These are phyloP conservation scores for Arctium minus DNA, from an alignment of 129 eudicot genomes.

Conservation along the genomic window DNA sequence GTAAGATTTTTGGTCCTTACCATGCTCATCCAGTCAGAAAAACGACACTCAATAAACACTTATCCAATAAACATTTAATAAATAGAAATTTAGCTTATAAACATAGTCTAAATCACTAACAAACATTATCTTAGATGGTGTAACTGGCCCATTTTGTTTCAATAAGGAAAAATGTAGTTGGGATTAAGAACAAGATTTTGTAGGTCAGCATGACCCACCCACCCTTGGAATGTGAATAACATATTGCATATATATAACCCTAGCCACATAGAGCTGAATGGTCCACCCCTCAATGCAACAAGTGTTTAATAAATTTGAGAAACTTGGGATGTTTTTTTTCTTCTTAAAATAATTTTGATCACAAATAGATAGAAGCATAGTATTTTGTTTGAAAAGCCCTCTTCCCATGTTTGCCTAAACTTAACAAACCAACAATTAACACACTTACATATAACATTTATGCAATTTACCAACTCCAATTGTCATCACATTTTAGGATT, in stretches of 20 bases:
- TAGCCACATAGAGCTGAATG: neutral
- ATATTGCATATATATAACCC: neutral
- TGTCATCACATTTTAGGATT: slow-evolving; percentile 10
- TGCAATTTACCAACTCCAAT: neutral
- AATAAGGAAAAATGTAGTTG: neutral
- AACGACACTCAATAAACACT: neutral
- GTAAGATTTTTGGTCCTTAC: neutral
- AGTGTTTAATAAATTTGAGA: neutral
- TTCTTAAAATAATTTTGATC: neutral
- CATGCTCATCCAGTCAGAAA: neutral
- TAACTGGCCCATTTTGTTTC: neutral
- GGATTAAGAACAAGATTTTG: slow-evolving; percentile 10
- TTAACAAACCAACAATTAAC: slow-evolving; percentile 8
- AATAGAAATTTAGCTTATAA: too few species aligned
- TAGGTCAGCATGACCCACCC: slow-evolving; percentile 6
- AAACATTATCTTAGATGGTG: neutral
- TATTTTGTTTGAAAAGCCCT: neutral
- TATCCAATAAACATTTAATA: neutral
- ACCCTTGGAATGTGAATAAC: neutral
- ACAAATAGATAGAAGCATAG: neutral
- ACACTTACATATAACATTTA: neutral
- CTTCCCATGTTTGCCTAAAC: slow-evolving; percentile 20
- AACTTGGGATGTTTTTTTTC: neutral
- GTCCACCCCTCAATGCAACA: neutral
- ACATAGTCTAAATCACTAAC: neutral